Conservation (phyloP, 78 protist species). For the Chrysochromulina tobinii region DNA sequence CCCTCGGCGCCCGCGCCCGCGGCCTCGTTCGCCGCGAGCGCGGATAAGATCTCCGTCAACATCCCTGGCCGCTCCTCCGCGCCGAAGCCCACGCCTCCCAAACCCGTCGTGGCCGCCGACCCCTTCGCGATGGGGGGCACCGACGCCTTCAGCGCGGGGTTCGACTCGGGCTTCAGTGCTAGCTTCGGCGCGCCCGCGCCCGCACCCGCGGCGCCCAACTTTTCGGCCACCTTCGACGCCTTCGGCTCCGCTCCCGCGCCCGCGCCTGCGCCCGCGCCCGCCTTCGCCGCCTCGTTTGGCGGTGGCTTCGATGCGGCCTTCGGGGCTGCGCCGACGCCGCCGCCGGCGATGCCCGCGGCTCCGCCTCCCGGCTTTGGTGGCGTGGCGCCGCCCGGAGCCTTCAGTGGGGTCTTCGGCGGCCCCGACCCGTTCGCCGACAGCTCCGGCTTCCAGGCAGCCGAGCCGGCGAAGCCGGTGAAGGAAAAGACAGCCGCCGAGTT, state of each 20-base stretch:
- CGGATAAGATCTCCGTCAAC: neutral
- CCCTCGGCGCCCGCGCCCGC: neutral
- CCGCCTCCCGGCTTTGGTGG: neutral
- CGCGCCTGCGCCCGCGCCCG: neutral
- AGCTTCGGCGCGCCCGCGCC: neutral
- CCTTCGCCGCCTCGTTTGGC: too few species aligned
- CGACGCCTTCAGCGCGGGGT: neutral
- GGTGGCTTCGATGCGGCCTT: too few species aligned
- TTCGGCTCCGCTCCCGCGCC: neutral
- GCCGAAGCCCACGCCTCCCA: neutral
- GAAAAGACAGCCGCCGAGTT: neutral
- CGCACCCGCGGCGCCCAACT: neutral
- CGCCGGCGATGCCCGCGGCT: neutral
- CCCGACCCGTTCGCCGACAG: neutral
- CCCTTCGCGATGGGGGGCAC: neutral
- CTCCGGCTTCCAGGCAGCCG: neutral
- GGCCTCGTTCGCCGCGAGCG: neutral
- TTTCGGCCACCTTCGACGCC: neutral
- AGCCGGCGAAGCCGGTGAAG: neutral
- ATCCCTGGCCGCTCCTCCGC: neutral
- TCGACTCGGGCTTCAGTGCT: neutral
- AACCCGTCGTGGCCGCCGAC: neutral
- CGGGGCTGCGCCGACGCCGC: neutral
- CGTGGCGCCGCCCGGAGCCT: neutral
- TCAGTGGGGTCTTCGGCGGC: neutral